Evolutionary conservation across 768 basidiomycete species (phyloP), one percentile per base, ranked within the genome.

Genomic region (Clavulina sp.): DNA sequence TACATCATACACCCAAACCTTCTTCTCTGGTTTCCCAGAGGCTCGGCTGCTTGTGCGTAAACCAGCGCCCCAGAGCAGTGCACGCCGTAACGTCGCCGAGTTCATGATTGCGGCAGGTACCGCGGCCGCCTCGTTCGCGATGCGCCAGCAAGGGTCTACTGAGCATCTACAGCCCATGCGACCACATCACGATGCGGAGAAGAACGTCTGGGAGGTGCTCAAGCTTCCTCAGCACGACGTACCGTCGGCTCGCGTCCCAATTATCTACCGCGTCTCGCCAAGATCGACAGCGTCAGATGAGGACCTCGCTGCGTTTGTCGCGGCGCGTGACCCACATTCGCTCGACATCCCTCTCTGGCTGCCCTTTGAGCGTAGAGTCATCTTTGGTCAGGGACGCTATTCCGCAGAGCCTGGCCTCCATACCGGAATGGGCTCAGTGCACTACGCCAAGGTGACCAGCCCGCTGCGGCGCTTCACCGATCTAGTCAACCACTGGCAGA

Each of bases 401-500:
- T 66, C 69, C 0, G 61, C 80, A 38, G 66, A 46, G 9, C 13
- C 13, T 46, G 24, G 13, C 9, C 52, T 31, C n/a, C 92, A 97
- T 61, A 78, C 69, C 70, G 61, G 63, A 4, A 63, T 96, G 58
- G 88, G 82, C 0, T 75, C 75, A 38, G 81, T 82, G 56, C 92
- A 92, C 3, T 99, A 99, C 62, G 66, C 73, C 18, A 76, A 84
- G 21, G 77, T 74, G 5, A 96, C 95, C 5, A 87, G 83, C 4
- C 95, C 95, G 0, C 67, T 99, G 41, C 75, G 95, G 38, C 77
- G 95, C 41, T 95, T 77, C 63, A 65, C 67, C 32, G 95, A 99
- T 64, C 63, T 95, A 52, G 63, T 91, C 9, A 67, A 69, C 6
- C 95, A 97, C 66, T 99, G 91, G 88, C 92, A 97, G 63, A 77